phyloP scores from a whole-genome alignment of 2,329 filamentous ascomycete species.

The Ophiosphaerella herpotricha region DNA sequence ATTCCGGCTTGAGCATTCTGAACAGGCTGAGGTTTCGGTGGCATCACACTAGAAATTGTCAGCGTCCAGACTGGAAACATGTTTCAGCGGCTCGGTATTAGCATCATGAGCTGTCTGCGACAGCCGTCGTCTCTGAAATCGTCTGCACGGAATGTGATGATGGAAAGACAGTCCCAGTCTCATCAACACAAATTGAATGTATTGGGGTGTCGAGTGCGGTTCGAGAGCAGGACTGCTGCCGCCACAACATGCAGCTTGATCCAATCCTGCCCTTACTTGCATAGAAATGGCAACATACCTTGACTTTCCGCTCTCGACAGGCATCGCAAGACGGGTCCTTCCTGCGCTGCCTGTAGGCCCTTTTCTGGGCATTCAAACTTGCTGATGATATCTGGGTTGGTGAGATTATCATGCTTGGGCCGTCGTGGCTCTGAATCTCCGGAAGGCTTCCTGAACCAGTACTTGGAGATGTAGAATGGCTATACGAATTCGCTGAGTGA shows the following conservation, averaged over 20 bases:
- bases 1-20: slow-evolving; percentile 93
- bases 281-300: slow-evolving; percentile 48
- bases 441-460: slow-evolving; percentile 38
- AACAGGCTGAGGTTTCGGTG: slow-evolving; percentile 93
- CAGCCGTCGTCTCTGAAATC: too few relatives aligned
- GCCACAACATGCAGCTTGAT: not conserved
- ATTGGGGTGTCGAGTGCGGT: too few relatives aligned
- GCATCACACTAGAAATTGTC: slow-evolving; percentile 74
- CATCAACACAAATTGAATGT: too few relatives aligned
- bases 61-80: slow-evolving; percentile 7
- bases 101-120: too few relatives aligned
- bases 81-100: not conserved
- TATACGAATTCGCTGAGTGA: slow-evolving; percentile 37
- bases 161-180: too few relatives aligned
- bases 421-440: slow-evolving; percentile 36
- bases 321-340: slow-evolving; percentile 99
- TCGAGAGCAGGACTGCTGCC: not conserved
- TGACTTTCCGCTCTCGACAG: slow-evolving; percentile 80
- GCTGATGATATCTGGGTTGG: slow-evolving; percentile 51
- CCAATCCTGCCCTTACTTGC: not conserved
- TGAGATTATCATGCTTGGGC: slow-evolving; percentile 47
- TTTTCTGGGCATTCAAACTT: slow-evolving; percentile 75
- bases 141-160: too few relatives aligned
- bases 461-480: slow-evolving; percentile 44
- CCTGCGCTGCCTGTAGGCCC: slow-evolving; percentile 89